Base-by-base conservation (phyloP, 208 protist species). In the Leishmania guyanensis region DNA sequence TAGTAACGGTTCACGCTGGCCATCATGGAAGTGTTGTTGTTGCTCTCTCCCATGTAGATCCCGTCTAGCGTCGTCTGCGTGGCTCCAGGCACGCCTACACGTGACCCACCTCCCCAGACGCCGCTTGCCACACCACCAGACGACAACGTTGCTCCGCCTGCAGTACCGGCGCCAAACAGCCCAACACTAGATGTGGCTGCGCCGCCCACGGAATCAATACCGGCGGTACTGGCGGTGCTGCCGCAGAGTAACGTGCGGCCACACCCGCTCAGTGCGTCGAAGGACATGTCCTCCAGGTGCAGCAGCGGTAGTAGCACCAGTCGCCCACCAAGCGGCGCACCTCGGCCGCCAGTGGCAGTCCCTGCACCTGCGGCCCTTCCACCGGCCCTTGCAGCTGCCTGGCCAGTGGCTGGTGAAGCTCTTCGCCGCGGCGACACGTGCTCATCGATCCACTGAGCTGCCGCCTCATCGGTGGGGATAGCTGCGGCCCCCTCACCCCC, bases 221-320 rank as follows among this genome's bases (percentile, higher is more conserved):
- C 58, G 46, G 5, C 17, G 22, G 43, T 39, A 58, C 36, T 12
- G 22, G 70, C 36, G 22, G 62, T 48, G 26, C 80, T 73, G 10
- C 65, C 60, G 50, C 70, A 75, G 46, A 86, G 51, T 60, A 79
- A 33, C 33, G 78, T 72, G 22, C 82, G 82, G 16, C 80, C 65
- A 26, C 75, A 51, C 33, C 80, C 66, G 75, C 77, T 79, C 33
- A 97, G 76, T 58, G 93, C 91, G 69, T 97, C 94, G 78, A 97
- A 92, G 6, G 83, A 79, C 53, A 97, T 86, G 46, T 97, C 94
- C 48, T 90, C 83, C 8, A 91, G 89, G 56, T 82, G 87, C 22
- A 97, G 85, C 66, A 93, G 82, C 36, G 94, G 92, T 48, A 86
- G 78, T 74, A 82, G 26, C 51, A 86, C 77, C 8, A 86, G 78